phyloP scores from a whole-genome alignment of 2,329 filamentous ascomycete species.

The Paraphoma chrysanthemicola region DNA sequence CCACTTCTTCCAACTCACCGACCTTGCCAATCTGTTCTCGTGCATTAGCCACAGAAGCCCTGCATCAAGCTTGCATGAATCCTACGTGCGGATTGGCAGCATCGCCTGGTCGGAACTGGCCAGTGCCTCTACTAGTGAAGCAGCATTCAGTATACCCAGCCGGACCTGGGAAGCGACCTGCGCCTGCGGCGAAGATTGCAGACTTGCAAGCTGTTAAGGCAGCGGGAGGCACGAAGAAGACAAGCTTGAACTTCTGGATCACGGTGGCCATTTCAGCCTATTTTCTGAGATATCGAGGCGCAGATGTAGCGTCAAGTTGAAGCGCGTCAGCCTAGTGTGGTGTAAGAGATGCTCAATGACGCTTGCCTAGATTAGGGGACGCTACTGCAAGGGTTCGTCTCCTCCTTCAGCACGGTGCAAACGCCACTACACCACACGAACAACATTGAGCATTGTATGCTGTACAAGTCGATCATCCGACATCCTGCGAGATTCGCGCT shows the following conservation, averaged over 20 bases:
- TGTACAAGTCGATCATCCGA: too few relatives aligned
- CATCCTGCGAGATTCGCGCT: too few relatives aligned
- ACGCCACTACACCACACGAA: too few relatives aligned
- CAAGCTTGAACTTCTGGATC: conserved; percentile 49
- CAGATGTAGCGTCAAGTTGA: too few relatives aligned
- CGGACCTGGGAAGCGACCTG: conserved; percentile 51
- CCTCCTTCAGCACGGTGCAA: too few relatives aligned
- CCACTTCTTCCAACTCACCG: conserved; percentile 64
- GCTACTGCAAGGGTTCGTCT: too few relatives aligned
- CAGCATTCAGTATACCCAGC: conserved; percentile 53
- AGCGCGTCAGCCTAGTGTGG: too few relatives aligned
- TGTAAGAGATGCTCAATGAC: too few relatives aligned
- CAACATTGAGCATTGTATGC: too few relatives aligned
- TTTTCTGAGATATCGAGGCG: too few relatives aligned
- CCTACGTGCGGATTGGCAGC: conserved; percentile 64
- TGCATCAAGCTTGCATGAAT: neutral
- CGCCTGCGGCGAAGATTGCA: conserved; percentile 56
- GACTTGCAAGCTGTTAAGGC: conserved; percentile 49
- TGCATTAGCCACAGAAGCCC: too few relatives aligned
- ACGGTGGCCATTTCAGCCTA: conserved; percentile 2
- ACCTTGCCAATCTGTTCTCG: conserved; percentile 59
- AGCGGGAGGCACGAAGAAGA: conserved; percentile 53
- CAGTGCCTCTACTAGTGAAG: conserved; percentile 59
- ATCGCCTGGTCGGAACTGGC: conserved; percentile 70
- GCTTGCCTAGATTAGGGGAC: too few relatives aligned